A percentile compares a stretch with the other conserved stretches of the same genome.
Conservation (phyloP, 257 asterid species). For the Thymus mandschuricus region DNA sequence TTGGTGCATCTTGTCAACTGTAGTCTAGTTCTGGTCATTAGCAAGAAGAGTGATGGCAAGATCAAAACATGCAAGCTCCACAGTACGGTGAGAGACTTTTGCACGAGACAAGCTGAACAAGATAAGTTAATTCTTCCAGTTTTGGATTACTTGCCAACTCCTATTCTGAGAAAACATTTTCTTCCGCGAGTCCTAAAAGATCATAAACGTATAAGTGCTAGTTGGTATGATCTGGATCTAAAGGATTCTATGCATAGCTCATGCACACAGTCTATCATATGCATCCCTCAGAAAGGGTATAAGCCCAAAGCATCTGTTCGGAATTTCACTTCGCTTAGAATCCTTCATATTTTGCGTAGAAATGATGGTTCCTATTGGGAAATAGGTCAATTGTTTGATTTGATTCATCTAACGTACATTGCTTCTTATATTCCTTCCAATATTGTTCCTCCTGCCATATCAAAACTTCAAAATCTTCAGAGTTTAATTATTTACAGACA, state of each 20-base stretch:
- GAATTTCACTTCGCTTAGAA: background rate
- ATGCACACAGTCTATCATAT: background rate
- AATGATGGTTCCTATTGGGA: background rate
- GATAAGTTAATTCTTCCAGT: background rate
- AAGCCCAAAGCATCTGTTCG: background rate
- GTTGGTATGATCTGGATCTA: background rate
- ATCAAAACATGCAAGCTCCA: background rate
- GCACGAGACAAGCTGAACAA: background rate
- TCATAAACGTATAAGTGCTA: background rate
- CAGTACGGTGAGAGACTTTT: background rate
- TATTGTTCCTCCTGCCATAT: background rate
- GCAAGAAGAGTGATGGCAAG: background rate
- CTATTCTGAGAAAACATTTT: background rate
- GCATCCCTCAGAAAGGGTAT: background rate
- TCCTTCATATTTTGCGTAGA: background rate
- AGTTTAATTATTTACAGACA: background rate
- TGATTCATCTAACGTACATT: background rate
- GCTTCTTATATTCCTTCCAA: background rate
- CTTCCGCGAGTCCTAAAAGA: background rate
- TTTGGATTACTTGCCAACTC: background rate
- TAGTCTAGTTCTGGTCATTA: background rate
- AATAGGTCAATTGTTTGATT: background rate
- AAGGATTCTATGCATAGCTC: background rate
- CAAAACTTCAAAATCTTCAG: constrained; percentile 4
- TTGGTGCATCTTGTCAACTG: background rate